phyloP scores from a whole-genome alignment of 768 basidiomycete species.

The Auricularia sp. region DNA sequence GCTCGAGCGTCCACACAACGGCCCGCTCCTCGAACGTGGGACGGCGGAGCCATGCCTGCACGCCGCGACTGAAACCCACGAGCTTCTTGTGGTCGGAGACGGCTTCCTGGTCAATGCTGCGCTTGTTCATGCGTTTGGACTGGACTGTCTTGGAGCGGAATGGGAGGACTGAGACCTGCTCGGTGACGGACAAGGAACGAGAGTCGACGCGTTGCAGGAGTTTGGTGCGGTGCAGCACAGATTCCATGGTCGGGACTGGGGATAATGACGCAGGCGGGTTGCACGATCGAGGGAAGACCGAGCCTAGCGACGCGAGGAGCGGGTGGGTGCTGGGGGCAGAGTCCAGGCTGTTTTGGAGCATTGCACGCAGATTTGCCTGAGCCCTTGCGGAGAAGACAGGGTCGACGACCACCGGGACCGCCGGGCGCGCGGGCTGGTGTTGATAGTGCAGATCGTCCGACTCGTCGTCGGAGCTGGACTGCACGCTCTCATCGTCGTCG shows the following conservation, averaged over 20 bases:
- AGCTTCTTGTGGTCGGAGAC: conserved; percentile 8
- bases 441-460: not conserved
- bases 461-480: not conserved
- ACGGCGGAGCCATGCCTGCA: conserved; percentile 60
- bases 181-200: conserved; percentile 27
- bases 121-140: conserved; percentile 6
- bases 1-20: conserved; percentile 31
- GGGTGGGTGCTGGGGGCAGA: conserved; percentile 28
- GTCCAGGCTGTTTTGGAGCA: conserved; percentile 1
- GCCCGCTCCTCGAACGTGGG: conserved; percentile 70
- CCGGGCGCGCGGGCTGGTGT: not conserved
- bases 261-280: conserved; percentile 30
- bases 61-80: conserved; percentile 35
- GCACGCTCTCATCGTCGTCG: not conserved
- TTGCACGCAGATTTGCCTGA: conserved; percentile 6
- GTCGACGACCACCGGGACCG: not conserved
- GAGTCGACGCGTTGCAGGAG: conserved; percentile 38
- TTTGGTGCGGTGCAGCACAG: conserved; percentile 38
- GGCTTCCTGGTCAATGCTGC: conserved; percentile 14
- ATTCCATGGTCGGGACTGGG: conserved; percentile 30
- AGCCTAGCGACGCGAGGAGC: conserved; percentile 23
- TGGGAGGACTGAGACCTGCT: conserved; percentile 35
- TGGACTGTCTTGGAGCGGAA: conserved; percentile 18
- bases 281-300: conserved; percentile 49
- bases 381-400: not conserved